A percentile compares a stretch with the other conserved stretches of the same genome.
These are phyloP conservation scores for Pyronema omphalodes DNA, from an alignment of 495 filamentous ascomycete genomes.

Conservation along the genomic window DNA sequence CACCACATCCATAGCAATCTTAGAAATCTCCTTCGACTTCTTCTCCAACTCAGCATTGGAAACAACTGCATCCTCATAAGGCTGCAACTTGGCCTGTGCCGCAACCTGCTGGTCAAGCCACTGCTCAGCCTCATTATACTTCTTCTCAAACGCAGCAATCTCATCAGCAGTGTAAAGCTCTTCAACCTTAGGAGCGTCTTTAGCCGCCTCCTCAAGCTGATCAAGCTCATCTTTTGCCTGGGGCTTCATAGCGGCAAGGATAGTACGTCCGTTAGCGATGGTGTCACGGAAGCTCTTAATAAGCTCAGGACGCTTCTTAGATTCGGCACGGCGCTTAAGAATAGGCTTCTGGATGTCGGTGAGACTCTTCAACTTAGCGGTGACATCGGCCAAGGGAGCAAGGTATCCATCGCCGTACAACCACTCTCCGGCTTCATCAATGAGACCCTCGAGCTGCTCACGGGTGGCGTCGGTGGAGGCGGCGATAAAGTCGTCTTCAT, in stretches of 20 bases:
- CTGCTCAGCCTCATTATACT: conserved; percentile 29
- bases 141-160: conserved; percentile 35
- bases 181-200: conserved; percentile 30
- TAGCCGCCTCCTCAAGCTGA: conserved; percentile 26
- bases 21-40: conserved; percentile 42
- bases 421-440: conserved; percentile 62
- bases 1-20: conserved; percentile 47
- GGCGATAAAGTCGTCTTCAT: conserved; percentile 51
- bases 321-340: conserved; percentile 28
- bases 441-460: conserved; percentile 40
- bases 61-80: conserved; percentile 52
- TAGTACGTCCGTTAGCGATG: conserved; percentile 31
- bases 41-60: conserved; percentile 44
- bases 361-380: conserved; percentile 49
- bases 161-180: conserved; percentile 45
- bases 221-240: conserved; percentile 26
- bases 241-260: conserved; percentile 27
- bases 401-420: conserved; percentile 70
- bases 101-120: conserved; percentile 56
- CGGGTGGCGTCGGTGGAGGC: conserved; percentile 48
- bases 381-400: conserved; percentile 51
- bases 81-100: conserved; percentile 46
- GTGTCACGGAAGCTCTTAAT: conserved; percentile 30
- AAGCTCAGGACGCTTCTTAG: conserved; percentile 23
- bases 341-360: conserved; percentile 36